Evolutionary conservation across 2,329 filamentous ascomycete species (phyloP), one percentile per base, ranked within the genome.

Genomic region (Zasmidium cellare): DNA sequence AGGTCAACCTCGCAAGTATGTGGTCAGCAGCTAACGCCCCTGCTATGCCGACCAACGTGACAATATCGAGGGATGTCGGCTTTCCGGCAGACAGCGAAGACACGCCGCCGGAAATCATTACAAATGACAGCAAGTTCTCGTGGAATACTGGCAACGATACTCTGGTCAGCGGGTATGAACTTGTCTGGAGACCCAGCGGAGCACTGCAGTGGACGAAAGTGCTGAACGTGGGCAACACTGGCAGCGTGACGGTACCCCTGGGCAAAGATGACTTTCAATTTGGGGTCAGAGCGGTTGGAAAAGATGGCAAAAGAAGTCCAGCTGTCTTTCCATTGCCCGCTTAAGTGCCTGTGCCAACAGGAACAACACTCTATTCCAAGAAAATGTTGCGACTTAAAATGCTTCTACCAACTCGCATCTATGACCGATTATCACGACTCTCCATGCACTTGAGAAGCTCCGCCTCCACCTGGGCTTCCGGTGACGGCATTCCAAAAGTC

Each of bases 201-300:
- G 77, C 79, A 35, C 76, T 79, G 48, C 74, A 81, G 51, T 72
- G 70, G 70, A 67, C 66, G 23, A 61, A 71, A 57, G 56, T 50
- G 18, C 25, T 70, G 51, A 46, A 78, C 65, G 81, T 85, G 2
- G 82, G 82, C 0, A 73, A 77, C 22, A 77, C 78, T 2, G 73
- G 73, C 0, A 73, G 67, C 44, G 78, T 75, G 3, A 80, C 75
- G 3, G 69, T 86, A 16, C 68, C 75, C 1, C 66, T 85, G 61
- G 81, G 78, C 55, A 84, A 84, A 71, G 83, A 86, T 60, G 83
- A 84, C 70, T 79, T 82, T 12, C 77, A 83, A 22, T 84, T 85
- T 71, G 83, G 84, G 0, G 75, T 85, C 0, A 72, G 83, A 61
- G 75, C 80, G 19, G 79, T 82, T 3, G 79, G 79, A 0, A 74